A percentile compares a stretch with the other conserved stretches of the same genome.
Conservation (phyloP, 2,329 filamentous ascomycete species). For the Davidsoniella australis region DNA sequence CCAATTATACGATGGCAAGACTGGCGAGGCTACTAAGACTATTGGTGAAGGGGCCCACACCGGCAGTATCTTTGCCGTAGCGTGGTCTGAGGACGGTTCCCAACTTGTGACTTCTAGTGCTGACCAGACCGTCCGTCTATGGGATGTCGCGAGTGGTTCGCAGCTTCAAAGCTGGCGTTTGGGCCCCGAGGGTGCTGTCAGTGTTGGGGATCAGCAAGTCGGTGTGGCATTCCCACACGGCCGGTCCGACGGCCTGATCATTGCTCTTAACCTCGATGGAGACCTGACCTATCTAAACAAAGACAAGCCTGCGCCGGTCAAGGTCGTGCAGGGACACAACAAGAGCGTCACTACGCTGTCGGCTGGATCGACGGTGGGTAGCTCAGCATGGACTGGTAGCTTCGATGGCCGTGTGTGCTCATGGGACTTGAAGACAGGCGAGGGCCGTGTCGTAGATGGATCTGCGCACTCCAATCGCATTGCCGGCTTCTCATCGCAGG, state of each 20-base stretch:
- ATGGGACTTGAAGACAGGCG: conserved; percentile 62
- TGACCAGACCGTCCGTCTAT: conserved; percentile 86
- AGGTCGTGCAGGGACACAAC: conserved; percentile 70
- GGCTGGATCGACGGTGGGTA: conserved; percentile 22
- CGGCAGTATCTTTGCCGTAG: conserved; percentile 82
- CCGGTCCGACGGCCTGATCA: conserved; percentile 69
- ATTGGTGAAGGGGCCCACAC: conserved; percentile 72
- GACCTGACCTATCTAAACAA: conserved; percentile 78
- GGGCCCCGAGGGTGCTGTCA: conserved; percentile 54
- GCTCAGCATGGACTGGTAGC: conserved; percentile 62
- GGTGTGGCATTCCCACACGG: conserved; percentile 81
- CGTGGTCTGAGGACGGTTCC: conserved; percentile 76
- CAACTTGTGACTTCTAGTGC: conserved; percentile 81
- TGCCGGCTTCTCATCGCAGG: conserved; percentile 48
- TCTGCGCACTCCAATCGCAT: conserved; percentile 76
- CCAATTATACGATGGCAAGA: conserved; percentile 92
- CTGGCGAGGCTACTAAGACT: conserved; percentile 61
- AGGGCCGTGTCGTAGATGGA: conserved; percentile 57
- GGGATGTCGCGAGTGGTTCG: conserved; percentile 72
- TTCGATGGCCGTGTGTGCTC: conserved; percentile 75
- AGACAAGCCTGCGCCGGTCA: conserved; percentile 50
- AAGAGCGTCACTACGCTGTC: conserved; percentile 70
- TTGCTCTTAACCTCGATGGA: conserved; percentile 75
- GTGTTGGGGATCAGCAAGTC: conserved; percentile 73
- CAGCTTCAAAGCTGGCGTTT: conserved; percentile 70